Evolutionary conservation across 768 basidiomycete species (phyloP), one percentile per base, ranked within the genome.

Genomic region (Sarcodon sp.): DNA sequence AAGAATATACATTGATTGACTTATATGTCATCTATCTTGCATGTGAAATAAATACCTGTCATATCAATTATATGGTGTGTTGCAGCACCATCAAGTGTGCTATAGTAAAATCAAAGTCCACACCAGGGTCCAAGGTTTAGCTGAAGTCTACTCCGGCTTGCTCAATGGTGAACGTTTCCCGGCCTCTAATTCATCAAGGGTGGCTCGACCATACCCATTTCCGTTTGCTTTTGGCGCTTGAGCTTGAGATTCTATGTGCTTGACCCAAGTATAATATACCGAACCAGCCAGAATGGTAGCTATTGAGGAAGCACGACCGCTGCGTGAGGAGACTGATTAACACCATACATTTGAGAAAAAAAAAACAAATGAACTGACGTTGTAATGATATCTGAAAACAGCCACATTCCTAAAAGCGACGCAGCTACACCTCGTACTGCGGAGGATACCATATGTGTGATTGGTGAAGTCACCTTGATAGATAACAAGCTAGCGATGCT

Each of bases 381-480:
- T 4, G 87, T 84, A 54, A 97, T 77, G 50, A 87, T 60, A 44
- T 98, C 93, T 27, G 68, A 60, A 66, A 96, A 96, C 15, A 89
- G 53, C 77, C 75, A 85, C 62, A 85, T 71, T 18, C 81, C 88
- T 11, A 96, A 70, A 41, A 93, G 60, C 4, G 90, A 88, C n/a
- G 84, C 88, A 1, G 90, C 80, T 27, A 97, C 93, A 13, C 94
- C 92, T 47, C 93, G 85, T 4, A 94, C 89, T 15, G 94, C 93
- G 9, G 91, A 91, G 3, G 90, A 93, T 27, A 96, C 70, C 93
- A 97, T 98, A 64, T 98, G 93, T 2, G 93, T 93, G 61, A 97
- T 91, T 11, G 93, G 93, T 1, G 91, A 94, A 7, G 93, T 98
- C 52, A 97, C 87, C 64, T 98, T 93, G 71, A 98, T 96, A 21